Conservation (phyloP, 148 eudicot species). For the Rhododendron ferrugineum region DNA sequence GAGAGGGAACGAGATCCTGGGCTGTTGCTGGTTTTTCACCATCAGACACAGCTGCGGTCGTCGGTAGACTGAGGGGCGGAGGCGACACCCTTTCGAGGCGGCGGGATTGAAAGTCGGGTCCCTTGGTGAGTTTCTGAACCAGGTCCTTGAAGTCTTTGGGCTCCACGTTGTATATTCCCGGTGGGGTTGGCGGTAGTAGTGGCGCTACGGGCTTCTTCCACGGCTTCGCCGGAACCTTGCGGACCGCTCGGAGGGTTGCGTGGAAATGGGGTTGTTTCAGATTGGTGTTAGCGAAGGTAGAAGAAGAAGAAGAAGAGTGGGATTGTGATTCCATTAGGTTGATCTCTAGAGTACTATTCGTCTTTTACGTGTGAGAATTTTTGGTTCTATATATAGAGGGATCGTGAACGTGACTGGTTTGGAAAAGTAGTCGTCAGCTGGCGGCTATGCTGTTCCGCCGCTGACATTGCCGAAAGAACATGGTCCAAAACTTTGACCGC, state of each 20-base stretch:
- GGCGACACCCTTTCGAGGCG: slow-evolving; percentile 43
- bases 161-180: slow-evolving; percentile 58
- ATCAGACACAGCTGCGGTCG: not conserved
- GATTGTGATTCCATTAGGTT: slow-evolving; percentile 10
- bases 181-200: slow-evolving; percentile 24
- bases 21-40: not conserved
- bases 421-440: not conserved
- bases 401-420: not conserved
- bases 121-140: slow-evolving; percentile 62
- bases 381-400: not conserved
- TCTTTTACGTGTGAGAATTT: not conserved
- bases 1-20: not conserved
- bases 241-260: slow-evolving; percentile 23
- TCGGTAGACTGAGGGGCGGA: slow-evolving; percentile 32
- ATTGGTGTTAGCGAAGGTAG: not conserved
- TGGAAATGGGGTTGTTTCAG: not conserved
- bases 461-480: not conserved
- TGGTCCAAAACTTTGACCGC: not conserved
- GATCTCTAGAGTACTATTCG: not conserved
- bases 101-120: slow-evolving; percentile 21
- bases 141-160: slow-evolving; percentile 56
- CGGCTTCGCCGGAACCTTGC: slow-evolving; percentile 12
- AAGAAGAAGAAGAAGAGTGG: slow-evolving; percentile 2
- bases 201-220: slow-evolving; percentile 30
- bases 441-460: not conserved